Base-by-base conservation (phyloP, 176 grass and related monocot species). In the Luzula sylvatica region DNA sequence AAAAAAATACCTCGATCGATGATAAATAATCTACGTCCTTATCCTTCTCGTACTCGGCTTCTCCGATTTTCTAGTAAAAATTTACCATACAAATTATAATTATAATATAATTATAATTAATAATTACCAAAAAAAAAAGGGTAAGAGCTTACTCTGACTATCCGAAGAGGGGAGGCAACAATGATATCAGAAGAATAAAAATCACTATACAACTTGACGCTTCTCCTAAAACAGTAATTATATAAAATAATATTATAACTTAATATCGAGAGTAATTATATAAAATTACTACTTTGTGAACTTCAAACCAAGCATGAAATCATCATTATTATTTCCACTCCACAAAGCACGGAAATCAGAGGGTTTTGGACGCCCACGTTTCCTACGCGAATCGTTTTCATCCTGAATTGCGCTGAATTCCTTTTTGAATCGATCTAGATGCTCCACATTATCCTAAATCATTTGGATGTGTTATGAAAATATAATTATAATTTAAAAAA, bases 141-240 rank as follows among this genome's bases (percentile, higher is more conserved):
- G 14, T 12, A 55, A 60, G 9, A 57, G 82, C 77, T 86, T 77
- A 82, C 90, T 59, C 55, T 76, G 48, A 76, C 69, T 44, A 96
- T 72, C n/a, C 80, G 83, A 69, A 96, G 76, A 63, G 90, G 90
- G 78, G 90, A 96, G 46, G 80, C 90, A 60, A 95, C 67, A 71
- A 96, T 82, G 29, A 96, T 82, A 66, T 96, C 90, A 56, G 90
- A 95, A 69, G 84, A 75, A 75, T 88, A 95, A 50, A 88, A 95
- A 65, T 86, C 82, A 55, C 80, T 95, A 38, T 86, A 95, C 64
- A 95, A 22, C 67, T 95, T 95, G 32, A 95, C 53, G 56, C 69
- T 78, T 88, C 82, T 84, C 77, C 90, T 95, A 74, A 81, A 82
- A 23, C 72, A 50, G 47, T 38, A 67, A 55, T 52, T 65, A 35